phyloP scores from a whole-genome alignment of 129 eudicot genomes.

The Arctium minus region DNA sequence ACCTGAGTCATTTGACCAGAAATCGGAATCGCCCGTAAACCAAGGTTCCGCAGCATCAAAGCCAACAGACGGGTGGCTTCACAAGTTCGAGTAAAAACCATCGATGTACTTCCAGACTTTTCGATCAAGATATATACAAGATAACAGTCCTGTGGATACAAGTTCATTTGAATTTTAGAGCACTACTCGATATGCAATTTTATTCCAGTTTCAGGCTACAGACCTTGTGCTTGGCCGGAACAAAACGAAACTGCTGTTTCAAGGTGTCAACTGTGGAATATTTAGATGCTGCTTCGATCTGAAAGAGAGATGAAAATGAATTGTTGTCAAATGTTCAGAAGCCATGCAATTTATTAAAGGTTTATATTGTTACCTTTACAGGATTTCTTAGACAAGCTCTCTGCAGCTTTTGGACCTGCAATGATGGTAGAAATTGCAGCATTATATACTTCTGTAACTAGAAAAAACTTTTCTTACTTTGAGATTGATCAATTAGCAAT shows the following conservation, averaged over 20 bases:
- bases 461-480: neutral
- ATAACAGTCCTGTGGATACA: slow-evolving; percentile 68
- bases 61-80: slow-evolving; percentile 75
- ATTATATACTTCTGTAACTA: neutral
- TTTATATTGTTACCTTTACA: slow-evolving; percentile 52
- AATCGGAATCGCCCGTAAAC: slow-evolving; percentile 78
- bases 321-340: neutral
- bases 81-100: slow-evolving; percentile 96
- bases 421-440: neutral
- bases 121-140: slow-evolving; percentile 75
- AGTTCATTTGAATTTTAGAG: neutral
- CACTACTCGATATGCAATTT: neutral
- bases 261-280: slow-evolving; percentile 89
- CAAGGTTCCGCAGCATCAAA: slow-evolving; percentile 78
- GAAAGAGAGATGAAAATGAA: slow-evolving; percentile 1
- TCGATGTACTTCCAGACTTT: slow-evolving; percentile 69
- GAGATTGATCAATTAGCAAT: no score
- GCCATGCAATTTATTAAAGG: neutral
- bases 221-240: slow-evolving; percentile 92
- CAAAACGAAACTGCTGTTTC: slow-evolving; percentile 74
- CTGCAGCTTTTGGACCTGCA: slow-evolving; percentile 88
- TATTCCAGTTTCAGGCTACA: neutral
- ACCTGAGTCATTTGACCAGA: slow-evolving; percentile 96
- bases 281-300: slow-evolving; percentile 85
- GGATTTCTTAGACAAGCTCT: slow-evolving; percentile 88